Evolutionary conservation across 2,329 filamentous ascomycete species (phyloP).

Genomic region (Aspergillus spinulosporus): DNA sequence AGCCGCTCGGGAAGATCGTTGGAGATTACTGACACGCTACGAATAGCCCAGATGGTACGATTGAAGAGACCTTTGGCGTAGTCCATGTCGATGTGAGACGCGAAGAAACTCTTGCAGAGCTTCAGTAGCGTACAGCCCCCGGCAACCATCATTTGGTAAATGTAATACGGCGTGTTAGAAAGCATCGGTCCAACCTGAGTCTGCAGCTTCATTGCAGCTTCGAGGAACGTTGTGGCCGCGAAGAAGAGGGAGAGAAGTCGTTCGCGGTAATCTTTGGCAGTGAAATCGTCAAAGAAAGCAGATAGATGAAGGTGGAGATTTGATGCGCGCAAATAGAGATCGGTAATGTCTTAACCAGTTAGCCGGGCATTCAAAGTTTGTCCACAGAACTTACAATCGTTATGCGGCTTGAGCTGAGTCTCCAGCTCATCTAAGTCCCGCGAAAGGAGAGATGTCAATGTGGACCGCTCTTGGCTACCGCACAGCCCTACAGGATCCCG

Average conservation of each 20-base stretch:
- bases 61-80: slow-evolving; percentile 60
- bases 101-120: slow-evolving; percentile 65
- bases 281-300: slow-evolving; percentile 52
- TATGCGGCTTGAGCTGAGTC: slow-evolving; percentile 48
- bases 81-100: slow-evolving; percentile 56
- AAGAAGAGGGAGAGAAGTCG: slow-evolving; percentile 49
- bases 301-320: slow-evolving; percentile 51
- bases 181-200: slow-evolving; percentile 50
- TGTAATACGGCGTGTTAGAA: slow-evolving; percentile 59
- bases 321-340: slow-evolving; percentile 49
- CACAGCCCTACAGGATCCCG: slow-evolving; percentile 55
- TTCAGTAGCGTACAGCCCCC: slow-evolving; percentile 65
- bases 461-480: slow-evolving; percentile 45
- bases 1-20: slow-evolving; percentile 66
- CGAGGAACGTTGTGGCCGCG: slow-evolving; percentile 49
- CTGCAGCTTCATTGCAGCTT: slow-evolving; percentile 48
- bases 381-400: slow-evolving; percentile 37
- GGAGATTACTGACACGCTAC: slow-evolving; percentile 60
- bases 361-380: background rate
- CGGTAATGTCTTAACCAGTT: slow-evolving; percentile 42
- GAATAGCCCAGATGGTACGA: slow-evolving; percentile 59
- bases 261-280: slow-evolving; percentile 47
- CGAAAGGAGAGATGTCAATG: slow-evolving; percentile 47
- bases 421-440: slow-evolving; percentile 54
- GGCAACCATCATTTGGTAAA: slow-evolving; percentile 67